phyloP scores from a whole-genome alignment of 1,284 basidiomycete species.

The Apiotrichum laibachii region DNA sequence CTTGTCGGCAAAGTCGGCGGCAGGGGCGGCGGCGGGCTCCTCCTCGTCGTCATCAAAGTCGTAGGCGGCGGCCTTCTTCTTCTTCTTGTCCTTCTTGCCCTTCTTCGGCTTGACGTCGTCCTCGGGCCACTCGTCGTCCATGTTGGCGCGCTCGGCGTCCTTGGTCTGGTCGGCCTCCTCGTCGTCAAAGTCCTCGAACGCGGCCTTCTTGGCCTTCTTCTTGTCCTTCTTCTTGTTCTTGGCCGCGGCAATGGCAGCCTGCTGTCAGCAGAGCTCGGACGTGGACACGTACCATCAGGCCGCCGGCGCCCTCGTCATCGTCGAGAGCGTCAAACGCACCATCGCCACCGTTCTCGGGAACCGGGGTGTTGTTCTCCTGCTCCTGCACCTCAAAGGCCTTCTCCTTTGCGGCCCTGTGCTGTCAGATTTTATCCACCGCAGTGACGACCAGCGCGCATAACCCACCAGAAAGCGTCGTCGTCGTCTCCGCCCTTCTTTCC shows the following conservation, averaged over 20 bases:
- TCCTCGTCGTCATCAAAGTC: slow-evolving; percentile 23
- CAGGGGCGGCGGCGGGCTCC: slow-evolving; percentile 37
- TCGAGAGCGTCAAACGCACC: slow-evolving; percentile 43
- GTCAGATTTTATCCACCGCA: slow-evolving; percentile 6
- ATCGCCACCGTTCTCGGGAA: slow-evolving; percentile 53
- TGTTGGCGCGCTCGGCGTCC: slow-evolving; percentile 34
- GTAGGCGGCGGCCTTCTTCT: slow-evolving; percentile 13
- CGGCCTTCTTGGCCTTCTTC: slow-evolving; percentile 48
- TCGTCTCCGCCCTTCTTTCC: slow-evolving; percentile 66
- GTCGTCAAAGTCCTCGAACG: slow-evolving; percentile 22
- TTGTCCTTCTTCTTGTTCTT: slow-evolving; percentile 44
- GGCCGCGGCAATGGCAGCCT: slow-evolving; percentile 21
- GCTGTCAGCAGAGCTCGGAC: not conserved
- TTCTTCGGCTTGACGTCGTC: slow-evolving; percentile 48
- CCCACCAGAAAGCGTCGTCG: slow-evolving; percentile 79
- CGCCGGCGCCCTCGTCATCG: slow-evolving; percentile 69
- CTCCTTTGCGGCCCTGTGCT: slow-evolving; percentile 45
- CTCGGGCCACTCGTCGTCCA: slow-evolving; percentile 39
- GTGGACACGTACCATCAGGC: slow-evolving; percentile 68
- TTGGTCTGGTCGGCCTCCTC: slow-evolving; percentile 17
- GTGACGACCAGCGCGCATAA: not conserved
- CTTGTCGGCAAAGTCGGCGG: slow-evolving; percentile 47
- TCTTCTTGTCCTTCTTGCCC: slow-evolving; percentile 53
- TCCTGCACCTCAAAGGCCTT: slow-evolving; percentile 43
- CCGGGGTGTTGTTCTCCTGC: slow-evolving; percentile 54